A percentile compares a stretch with the other conserved stretches of the same genome.
Conservation (phyloP, 305 asterid genomes). For the Fraxinus xanthoxyloides region DNA sequence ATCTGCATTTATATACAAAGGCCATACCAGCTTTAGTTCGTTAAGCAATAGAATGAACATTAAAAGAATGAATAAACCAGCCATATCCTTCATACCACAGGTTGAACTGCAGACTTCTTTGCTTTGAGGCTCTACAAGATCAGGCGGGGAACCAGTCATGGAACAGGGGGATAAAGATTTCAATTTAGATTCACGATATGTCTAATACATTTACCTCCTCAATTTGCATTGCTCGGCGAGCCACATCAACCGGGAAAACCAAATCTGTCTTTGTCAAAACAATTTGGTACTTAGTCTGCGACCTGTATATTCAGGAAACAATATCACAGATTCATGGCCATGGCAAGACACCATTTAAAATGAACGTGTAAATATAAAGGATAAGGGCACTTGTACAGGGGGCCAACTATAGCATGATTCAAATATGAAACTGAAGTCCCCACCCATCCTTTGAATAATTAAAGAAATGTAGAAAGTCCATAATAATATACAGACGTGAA, state of each 20-base stretch:
- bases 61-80: slow-evolving; percentile 9
- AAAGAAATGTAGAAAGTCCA: background rate
- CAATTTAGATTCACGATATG: background rate
- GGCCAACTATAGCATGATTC: background rate
- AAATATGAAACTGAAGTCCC: background rate
- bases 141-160: slow-evolving; percentile 5
- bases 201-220: slow-evolving; percentile 65
- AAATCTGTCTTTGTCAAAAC: slow-evolving; percentile 89
- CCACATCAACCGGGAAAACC: slow-evolving; percentile 88
- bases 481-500: background rate
- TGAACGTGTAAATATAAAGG: background rate
- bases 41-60: slow-evolving; percentile 10
- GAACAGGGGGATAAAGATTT: background rate
- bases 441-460: background rate
- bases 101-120: slow-evolving; percentile 82
- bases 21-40: slow-evolving; percentile 9
- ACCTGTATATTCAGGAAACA: slow-evolving; percentile 46
- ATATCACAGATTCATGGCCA: background rate
- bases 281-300: slow-evolving; percentile 78
- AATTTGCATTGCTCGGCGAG: slow-evolving; percentile 94
- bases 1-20: slow-evolving; percentile 46
- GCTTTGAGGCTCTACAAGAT: slow-evolving; percentile 71
- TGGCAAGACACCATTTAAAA: background rate
- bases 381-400: background rate
- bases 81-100: slow-evolving; percentile 53